A percentile compares a stretch with the other conserved stretches of the same genome.
These are phyloP conservation scores for Penicillium sp. DNA, from an alignment of 2,329 filamentous ascomycete species.

Conservation along the genomic window DNA sequence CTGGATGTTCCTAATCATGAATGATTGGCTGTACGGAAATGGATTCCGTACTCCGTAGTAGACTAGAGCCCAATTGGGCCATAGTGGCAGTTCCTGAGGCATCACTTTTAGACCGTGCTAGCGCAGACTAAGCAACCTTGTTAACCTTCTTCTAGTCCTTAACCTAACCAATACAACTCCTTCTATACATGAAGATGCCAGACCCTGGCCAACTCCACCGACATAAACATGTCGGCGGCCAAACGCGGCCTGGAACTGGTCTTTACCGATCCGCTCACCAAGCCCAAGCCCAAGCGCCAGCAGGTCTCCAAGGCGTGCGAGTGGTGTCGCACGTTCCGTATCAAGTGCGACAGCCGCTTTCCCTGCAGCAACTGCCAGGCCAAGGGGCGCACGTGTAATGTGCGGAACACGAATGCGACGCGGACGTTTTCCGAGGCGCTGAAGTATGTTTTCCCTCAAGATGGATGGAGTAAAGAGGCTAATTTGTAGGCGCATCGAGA, in stretches of 20 bases:
- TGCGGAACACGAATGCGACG: neutral
- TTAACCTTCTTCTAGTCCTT: no score
- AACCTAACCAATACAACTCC: no score
- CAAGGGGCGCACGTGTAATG: slow-evolving; percentile 7
- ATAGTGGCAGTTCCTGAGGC: no score
- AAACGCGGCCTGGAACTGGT: neutral
- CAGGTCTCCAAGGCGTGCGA: slow-evolving; percentile 12
- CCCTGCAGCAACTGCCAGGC: slow-evolving; percentile 11
- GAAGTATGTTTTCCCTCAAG: slow-evolving; percentile 5
- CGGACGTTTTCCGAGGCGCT: slow-evolving; percentile 4
- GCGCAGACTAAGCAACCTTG: no score
- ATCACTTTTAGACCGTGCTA: no score
- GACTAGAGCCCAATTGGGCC: no score
- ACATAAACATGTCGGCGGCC: neutral
- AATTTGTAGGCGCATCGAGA: slow-evolving; percentile 7
- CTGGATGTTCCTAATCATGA: no score
- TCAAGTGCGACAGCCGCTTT: slow-evolving; percentile 12
- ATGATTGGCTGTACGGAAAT: no score
- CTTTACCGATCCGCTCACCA: slow-evolving; percentile 7
- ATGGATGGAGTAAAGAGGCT: no score
- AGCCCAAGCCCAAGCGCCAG: slow-evolving; percentile 6
- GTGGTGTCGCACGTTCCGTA: slow-evolving; percentile 8
- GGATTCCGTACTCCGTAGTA: no score
- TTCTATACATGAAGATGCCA: no score
- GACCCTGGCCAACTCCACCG: neutral